A percentile compares a stretch with the other conserved stretches of the same genome.
These are phyloP conservation scores for Acacia crassicarpa DNA, from an alignment of 306 rosid species.

Conservation along the genomic window DNA sequence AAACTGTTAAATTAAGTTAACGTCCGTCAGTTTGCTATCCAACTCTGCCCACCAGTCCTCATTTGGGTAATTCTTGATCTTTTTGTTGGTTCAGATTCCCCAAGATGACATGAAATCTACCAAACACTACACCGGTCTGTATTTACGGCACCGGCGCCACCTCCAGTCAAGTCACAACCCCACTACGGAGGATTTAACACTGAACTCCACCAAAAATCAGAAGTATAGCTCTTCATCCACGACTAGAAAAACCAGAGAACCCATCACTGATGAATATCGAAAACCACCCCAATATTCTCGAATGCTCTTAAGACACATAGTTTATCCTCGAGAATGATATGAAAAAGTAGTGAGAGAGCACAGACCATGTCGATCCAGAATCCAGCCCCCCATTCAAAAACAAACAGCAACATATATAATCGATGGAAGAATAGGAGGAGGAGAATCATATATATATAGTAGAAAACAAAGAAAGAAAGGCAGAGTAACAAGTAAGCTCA, in stretches of 20 bases:
- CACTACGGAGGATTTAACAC: conserved; percentile 23
- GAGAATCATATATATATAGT: not conserved
- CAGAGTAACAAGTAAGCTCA: conserved; percentile 21
- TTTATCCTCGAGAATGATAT: conserved; percentile 25
- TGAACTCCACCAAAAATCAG: conserved; percentile 29
- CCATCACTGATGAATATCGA: conserved; percentile 16
- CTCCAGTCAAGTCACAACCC: not conserved
- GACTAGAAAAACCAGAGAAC: not conserved
- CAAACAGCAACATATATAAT: conserved; percentile 32
- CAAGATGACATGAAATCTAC: no score
- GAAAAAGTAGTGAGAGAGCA: conserved; percentile 9
- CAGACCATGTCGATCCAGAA: conserved; percentile 42
- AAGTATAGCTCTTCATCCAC: no score
- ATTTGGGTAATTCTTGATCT: no score
- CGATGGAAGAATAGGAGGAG: not conserved
- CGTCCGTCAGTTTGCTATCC: no score
- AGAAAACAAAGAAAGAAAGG: conserved; percentile 9
- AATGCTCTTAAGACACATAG: conserved; percentile 19
- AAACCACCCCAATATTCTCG: conserved; percentile 16
- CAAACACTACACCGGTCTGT: no score
- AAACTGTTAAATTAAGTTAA: no score
- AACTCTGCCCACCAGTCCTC: no score
- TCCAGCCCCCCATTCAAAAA: conserved; percentile 38
- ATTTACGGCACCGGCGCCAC: no score
- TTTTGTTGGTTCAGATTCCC: no score